These are phyloP conservation scores for sorghum (Sorghum bicolor) DNA, from an alignment of 176 grass and related monocot species.

Conservation along the genomic window Sorghum_bicolor_NCBIv3 NC_012870.2:74932001-74932500, in stretches of 20 bases:
- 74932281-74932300: neutral
- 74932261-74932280: neutral
- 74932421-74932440: constrained; percentile 84
- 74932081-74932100: too few species aligned
- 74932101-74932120: too few species aligned
- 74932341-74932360: neutral
- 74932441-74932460: constrained; percentile 84
- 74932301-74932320: neutral
- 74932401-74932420: constrained; percentile 73
- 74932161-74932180: constrained; percentile 86
- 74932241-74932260: constrained; percentile 19
- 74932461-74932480: constrained; percentile 90
- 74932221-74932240: constrained; percentile 97
- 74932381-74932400: constrained; percentile 80
- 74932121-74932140: neutral
- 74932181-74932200: constrained; percentile 62
- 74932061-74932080: neutral
- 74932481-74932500: constrained; percentile 57
- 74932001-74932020: neutral
- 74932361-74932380: constrained; percentile 72
- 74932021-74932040: neutral
- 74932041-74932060: neutral
- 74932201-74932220: constrained; percentile 81
- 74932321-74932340: neutral
- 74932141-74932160: constrained; percentile 48